Percentiles rank a stretch among this genome's conserved stretches.
phyloP scores from a whole-genome alignment of 2,329 filamentous ascomycete genomes.

The Incumbomyces lentus region DNA sequence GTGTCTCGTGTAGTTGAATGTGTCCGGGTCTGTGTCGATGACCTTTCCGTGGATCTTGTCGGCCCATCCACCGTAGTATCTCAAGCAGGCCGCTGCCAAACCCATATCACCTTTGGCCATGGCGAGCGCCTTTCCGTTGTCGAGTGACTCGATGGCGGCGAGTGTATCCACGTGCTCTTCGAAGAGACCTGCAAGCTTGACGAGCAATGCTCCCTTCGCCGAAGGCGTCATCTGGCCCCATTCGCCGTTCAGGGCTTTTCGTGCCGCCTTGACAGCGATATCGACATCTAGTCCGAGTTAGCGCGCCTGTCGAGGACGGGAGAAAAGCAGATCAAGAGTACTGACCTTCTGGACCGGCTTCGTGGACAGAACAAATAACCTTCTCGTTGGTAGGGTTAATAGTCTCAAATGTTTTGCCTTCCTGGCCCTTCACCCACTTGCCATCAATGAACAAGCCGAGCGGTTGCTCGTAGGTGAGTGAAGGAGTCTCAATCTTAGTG shows the following conservation, averaged over 20 bases:
- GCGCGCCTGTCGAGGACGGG: slow-evolving; percentile 26
- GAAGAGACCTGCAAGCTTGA: slow-evolving; percentile 68
- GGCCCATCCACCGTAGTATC: slow-evolving; percentile 84
- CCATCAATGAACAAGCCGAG: slow-evolving; percentile 52
- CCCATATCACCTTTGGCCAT: slow-evolving; percentile 59
- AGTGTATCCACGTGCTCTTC: slow-evolving; percentile 70
- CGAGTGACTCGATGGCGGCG: slow-evolving; percentile 73
- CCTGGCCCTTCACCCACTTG: slow-evolving; percentile 72
- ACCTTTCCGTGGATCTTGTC: slow-evolving; percentile 90
- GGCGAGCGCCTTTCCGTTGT: slow-evolving; percentile 34
- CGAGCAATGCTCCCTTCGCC: slow-evolving; percentile 58
- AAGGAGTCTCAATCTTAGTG: slow-evolving; percentile 30
- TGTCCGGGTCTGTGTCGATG: slow-evolving; percentile 65
- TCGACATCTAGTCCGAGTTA: slow-evolving; percentile 37
- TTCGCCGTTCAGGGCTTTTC: slow-evolving; percentile 68
- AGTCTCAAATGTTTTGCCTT: slow-evolving; percentile 85
- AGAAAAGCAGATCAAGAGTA: no score
- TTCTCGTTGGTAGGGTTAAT: slow-evolving; percentile 81
- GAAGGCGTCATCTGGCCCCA: slow-evolving; percentile 58
- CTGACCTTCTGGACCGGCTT: slow-evolving; percentile 80
- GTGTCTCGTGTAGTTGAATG: slow-evolving; percentile 72
- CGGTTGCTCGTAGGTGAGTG: slow-evolving; percentile 33
- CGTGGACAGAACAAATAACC: slow-evolving; percentile 70
- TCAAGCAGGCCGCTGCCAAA: slow-evolving; percentile 58
- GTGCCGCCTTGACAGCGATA: slow-evolving; percentile 72